These are phyloP conservation scores for Coemansia erecta DNA, from an alignment of 192 early-diverging fungal species.

Conservation along the genomic window DNA sequence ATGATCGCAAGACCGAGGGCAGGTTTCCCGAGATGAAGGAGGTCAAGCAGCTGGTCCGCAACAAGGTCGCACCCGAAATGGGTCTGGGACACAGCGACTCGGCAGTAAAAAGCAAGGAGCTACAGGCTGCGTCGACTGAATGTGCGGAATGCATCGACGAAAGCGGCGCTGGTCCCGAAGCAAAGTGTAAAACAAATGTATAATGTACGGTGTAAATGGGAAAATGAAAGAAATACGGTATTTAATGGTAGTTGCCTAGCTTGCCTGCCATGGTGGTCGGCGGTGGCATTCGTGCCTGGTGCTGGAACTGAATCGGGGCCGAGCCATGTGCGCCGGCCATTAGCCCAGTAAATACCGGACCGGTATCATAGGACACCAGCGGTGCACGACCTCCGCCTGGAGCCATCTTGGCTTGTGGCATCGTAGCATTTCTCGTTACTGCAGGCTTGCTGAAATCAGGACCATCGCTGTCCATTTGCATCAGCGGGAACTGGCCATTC, in stretches of 20 bases:
- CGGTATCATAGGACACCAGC: not conserved
- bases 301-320: not conserved
- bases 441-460: slow-evolving; percentile 4
- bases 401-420: not conserved
- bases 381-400: not conserved
- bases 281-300: not conserved
- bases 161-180: not conserved
- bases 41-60: slow-evolving; percentile 66
- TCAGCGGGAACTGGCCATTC: slow-evolving; percentile 28
- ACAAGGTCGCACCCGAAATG: slow-evolving; percentile 63
- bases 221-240: no score
- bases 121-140: not conserved
- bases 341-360: slow-evolving; percentile 20
- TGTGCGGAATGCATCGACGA: not conserved
- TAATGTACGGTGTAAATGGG: not conserved
- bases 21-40: slow-evolving; percentile 77
- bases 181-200: not conserved
- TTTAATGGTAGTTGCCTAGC: slow-evolving; percentile 3
- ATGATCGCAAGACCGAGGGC: slow-evolving; percentile 64
- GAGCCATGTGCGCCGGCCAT: slow-evolving; percentile 8
- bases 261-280: not conserved
- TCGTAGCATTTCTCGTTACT: not conserved
- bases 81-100: slow-evolving; percentile 67
- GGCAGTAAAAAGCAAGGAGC: slow-evolving; percentile 51
- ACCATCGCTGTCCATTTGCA: slow-evolving; percentile 22